A percentile compares a stretch with the other conserved stretches of the same genome.
Conservation (phyloP, 371 early-diverging fungal species). For the Coemansia sp. region DNA sequence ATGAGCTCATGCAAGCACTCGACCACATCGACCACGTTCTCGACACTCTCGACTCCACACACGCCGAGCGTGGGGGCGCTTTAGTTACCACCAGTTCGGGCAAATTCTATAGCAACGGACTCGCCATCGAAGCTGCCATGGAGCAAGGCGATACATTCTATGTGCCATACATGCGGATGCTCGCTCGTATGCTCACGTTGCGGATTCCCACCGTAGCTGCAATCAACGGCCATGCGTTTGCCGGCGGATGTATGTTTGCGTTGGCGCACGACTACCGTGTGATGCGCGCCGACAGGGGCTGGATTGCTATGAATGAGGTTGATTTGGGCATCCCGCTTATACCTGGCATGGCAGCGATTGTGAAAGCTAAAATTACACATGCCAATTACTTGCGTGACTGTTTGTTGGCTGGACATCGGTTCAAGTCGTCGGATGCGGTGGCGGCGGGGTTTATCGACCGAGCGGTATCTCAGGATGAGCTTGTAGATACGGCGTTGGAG, state of each 20-base stretch:
- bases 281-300: constrained; percentile 79
- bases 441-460: constrained; percentile 63
- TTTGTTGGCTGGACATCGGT: constrained; percentile 67
- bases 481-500: constrained; percentile 57
- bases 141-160: constrained; percentile 49
- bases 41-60: constrained; percentile 39
- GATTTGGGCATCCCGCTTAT: constrained; percentile 69
- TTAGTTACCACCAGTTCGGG: constrained; percentile 64
- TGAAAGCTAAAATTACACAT: constrained; percentile 59
- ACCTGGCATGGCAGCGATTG: constrained; percentile 72
- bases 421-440: constrained; percentile 63
- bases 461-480: constrained; percentile 55
- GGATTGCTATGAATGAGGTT: constrained; percentile 71
- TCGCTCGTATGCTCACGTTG: constrained; percentile 62
- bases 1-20: constrained; percentile 59
- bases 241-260: constrained; percentile 80
- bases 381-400: constrained; percentile 61
- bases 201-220: constrained; percentile 82
- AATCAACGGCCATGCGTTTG: constrained; percentile 82
- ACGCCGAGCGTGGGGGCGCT: constrained; percentile 52
- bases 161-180: constrained; percentile 54
- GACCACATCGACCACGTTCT: constrained; percentile 60
- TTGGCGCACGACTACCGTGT: constrained; percentile 80
- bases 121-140: constrained; percentile 59
- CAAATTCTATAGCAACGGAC: constrained; percentile 76